Evolutionary conservation across 2,329 filamentous ascomycete species (phyloP).

Genomic region (Alternaria sp.): DNA sequence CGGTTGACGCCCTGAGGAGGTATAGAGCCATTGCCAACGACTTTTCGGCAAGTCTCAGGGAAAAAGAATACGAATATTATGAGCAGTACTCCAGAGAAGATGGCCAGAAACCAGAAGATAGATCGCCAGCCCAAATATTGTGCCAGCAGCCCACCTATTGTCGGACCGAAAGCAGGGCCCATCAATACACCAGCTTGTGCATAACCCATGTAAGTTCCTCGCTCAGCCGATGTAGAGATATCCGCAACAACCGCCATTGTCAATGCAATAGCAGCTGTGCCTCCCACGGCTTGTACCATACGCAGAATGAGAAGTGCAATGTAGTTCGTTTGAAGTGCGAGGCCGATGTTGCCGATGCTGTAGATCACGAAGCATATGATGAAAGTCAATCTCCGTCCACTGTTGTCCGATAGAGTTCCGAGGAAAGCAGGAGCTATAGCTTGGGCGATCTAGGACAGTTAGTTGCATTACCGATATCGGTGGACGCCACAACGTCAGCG

Average conservation of each 20-base stretch:
- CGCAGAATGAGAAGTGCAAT: slow-evolving; percentile 47
- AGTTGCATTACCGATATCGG: slow-evolving; percentile 7
- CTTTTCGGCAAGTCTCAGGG: slow-evolving; percentile 55
- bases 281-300: slow-evolving; percentile 52
- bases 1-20: slow-evolving; percentile 43
- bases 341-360: slow-evolving; percentile 48
- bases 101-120: slow-evolving; percentile 55
- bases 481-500: not conserved
- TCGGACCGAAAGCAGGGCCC: slow-evolving; percentile 46
- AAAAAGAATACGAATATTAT: slow-evolving; percentile 50
- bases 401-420: slow-evolving; percentile 62
- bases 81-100: slow-evolving; percentile 51
- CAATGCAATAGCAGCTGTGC: slow-evolving; percentile 61
- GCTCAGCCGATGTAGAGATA: slow-evolving; percentile 72
- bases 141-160: slow-evolving; percentile 44
- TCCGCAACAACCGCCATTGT: slow-evolving; percentile 78
- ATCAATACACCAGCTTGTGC: slow-evolving; percentile 62
- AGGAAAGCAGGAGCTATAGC: slow-evolving; percentile 63
- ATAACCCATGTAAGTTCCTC: slow-evolving; percentile 77
- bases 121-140: slow-evolving; percentile 50
- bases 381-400: slow-evolving; percentile 62
- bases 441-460: slow-evolving; percentile 52
- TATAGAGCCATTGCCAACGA: slow-evolving; percentile 54
- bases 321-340: slow-evolving; percentile 50
- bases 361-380: slow-evolving; percentile 54